Conservation (phyloP, 1,139 yeast species). For the Yamadazyma trypodendri region DNA sequence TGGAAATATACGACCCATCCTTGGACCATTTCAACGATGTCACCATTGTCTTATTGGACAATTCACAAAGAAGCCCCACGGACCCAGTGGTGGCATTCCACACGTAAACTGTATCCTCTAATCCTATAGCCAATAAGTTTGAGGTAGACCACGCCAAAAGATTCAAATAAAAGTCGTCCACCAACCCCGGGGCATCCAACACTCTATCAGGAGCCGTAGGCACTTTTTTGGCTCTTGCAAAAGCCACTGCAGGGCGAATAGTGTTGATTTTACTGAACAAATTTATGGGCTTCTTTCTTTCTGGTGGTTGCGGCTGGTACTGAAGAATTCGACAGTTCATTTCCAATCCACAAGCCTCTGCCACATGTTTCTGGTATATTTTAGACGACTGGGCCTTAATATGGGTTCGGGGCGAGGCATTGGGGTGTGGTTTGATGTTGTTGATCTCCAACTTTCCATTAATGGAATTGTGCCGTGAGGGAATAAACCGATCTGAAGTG, state of each 20-base stretch:
- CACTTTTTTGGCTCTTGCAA: constrained; percentile 64
- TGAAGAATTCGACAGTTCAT: constrained; percentile 82
- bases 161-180: constrained; percentile 90
- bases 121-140: constrained; percentile 84
- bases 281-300: constrained; percentile 56
- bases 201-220: constrained; percentile 92
- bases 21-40: constrained; percentile 89
- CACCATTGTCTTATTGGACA: constrained; percentile 51
- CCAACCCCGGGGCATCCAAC: constrained; percentile 92
- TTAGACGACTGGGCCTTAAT: constrained; percentile 68
- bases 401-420: constrained; percentile 53
- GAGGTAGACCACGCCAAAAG: constrained; percentile 84
- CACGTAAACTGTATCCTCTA: constrained; percentile 79
- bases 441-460: constrained; percentile 37
- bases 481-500: constrained; percentile 40
- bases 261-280: constrained; percentile 30
- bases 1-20: constrained; percentile 83
- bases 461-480: constrained; percentile 43
- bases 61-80: constrained; percentile 69
- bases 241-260: constrained; percentile 47
- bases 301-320: constrained; percentile 87
- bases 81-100: constrained; percentile 91
- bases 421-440: constrained; percentile 37
- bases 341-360: constrained; percentile 91
- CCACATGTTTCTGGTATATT: constrained; percentile 81